phyloP scores from a whole-genome alignment of 1,284 basidiomycete genomes.

The Clitocybe nebularis region DNA sequence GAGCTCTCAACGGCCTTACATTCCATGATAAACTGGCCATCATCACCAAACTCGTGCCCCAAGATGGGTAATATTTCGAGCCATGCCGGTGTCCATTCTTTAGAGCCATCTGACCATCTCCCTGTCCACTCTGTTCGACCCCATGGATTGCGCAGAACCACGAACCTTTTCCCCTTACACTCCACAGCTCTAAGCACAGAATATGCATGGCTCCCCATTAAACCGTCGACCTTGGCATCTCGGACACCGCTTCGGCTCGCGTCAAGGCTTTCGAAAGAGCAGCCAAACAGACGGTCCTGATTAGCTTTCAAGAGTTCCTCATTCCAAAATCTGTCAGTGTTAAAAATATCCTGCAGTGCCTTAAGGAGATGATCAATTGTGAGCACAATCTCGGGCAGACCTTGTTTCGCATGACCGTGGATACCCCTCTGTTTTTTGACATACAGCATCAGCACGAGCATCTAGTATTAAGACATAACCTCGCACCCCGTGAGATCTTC shows the following conservation, averaged over 20 bases:
- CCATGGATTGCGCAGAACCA: conserved; percentile 54
- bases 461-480: not conserved
- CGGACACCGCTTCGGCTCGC: conserved; percentile 28
- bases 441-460: too few relatives aligned
- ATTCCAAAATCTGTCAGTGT: conserved; percentile 39
- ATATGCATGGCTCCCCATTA: conserved; percentile 46
- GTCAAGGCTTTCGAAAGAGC: conserved; percentile 35
- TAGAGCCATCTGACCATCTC: conserved; percentile 52
- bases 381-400: conserved; percentile 7
- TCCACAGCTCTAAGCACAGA: conserved; percentile 48
- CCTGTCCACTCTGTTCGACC: conserved; percentile 51
- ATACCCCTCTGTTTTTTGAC: conserved; percentile 1
- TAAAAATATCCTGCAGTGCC: conserved; percentile 39
- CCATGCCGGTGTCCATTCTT: conserved; percentile 54
- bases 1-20: conserved; percentile 28
- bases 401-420: conserved; percentile 5
- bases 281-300: conserved; percentile 47
- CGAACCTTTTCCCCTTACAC: conserved; percentile 43
- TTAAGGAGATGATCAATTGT: not conserved
- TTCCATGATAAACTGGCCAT: conserved; percentile 58
- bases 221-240: conserved; percentile 28
- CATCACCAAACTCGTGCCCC: conserved; percentile 44
- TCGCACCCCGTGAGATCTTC: conserved; percentile 22
- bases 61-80: conserved; percentile 34
- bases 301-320: conserved; percentile 42